These are phyloP conservation scores for Penstemon davidsonii DNA, from an alignment of 257 asterid species.

Conservation along the genomic window DNA sequence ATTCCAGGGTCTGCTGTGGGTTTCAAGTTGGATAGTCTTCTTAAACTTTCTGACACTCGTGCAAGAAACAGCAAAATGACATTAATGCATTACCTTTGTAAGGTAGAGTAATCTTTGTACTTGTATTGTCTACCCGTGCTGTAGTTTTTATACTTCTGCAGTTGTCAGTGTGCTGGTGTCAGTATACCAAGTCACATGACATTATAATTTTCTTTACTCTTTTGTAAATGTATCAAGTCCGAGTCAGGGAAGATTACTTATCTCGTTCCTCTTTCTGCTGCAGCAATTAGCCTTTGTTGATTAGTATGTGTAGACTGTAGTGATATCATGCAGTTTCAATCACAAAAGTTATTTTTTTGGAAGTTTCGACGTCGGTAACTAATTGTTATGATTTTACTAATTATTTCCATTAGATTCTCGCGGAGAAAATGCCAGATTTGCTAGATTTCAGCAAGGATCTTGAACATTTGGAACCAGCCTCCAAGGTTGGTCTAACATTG, in stretches of 20 bases:
- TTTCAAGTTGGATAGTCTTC: conserved; percentile 96
- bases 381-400: conserved; percentile 8
- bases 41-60: conserved; percentile 97
- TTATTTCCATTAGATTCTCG: conserved; percentile 53
- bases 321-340: not conserved
- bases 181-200: conserved; percentile 2
- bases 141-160: conserved; percentile 16
- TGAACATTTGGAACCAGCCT: conserved; percentile 87
- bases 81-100: conserved; percentile 94
- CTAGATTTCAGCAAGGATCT: conserved; percentile 91
- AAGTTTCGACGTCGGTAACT: conserved; percentile 9
- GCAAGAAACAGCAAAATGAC: conserved; percentile 98
- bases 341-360: not conserved
- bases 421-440: conserved; percentile 89
- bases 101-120: conserved; percentile 54
- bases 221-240: not conserved
- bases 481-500: conserved; percentile 59
- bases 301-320: not conserved
- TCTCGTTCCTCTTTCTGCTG: conserved; percentile 10
- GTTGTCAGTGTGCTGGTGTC: conserved; percentile 12
- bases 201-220: conserved; percentile 2
- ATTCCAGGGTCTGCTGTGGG: conserved; percentile 93
- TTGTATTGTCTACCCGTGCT: conserved; percentile 17
- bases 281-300: conserved; percentile 8
- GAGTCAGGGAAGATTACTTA: not conserved